Conservation (phyloP, 2,329 filamentous ascomycete species). For the Anthostomella pinea region DNA sequence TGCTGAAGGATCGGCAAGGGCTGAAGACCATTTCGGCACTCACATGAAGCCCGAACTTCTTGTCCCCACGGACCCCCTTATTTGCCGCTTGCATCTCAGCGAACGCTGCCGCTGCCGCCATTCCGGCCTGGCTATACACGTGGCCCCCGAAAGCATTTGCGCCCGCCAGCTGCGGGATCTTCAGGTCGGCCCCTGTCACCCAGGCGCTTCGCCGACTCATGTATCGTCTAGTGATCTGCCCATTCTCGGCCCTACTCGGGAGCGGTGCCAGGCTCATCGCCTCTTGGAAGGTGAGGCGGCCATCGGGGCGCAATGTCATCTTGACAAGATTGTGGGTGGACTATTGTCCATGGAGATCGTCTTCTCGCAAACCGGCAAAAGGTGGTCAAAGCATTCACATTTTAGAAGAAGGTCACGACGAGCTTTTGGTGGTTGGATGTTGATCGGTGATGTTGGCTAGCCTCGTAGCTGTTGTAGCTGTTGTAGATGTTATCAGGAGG, state of each 20-base stretch:
- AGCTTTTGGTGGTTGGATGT: too few species aligned
- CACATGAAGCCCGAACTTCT: conserved; percentile 40
- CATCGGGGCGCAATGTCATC: too few species aligned
- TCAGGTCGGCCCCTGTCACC: conserved; percentile 31
- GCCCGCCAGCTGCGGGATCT: conserved; percentile 2
- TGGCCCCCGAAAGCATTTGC: conserved; percentile 40
- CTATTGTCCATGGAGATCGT: too few species aligned
- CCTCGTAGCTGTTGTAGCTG: too few species aligned
- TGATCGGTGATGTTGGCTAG: too few species aligned
- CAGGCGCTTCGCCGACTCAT: conserved; percentile 36
- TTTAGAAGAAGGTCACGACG: too few species aligned
- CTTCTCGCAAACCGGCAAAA: too few species aligned
- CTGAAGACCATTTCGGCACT: too few species aligned
- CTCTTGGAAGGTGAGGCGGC: conserved; percentile 37
- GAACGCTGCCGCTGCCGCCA: conserved; percentile 36
- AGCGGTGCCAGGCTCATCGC: conserved; percentile 32
- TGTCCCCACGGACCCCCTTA: conserved; percentile 11
- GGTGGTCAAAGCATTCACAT: too few species aligned
- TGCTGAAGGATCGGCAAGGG: too few species aligned
- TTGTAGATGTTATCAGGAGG: too few species aligned
- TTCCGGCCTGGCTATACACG: conserved; percentile 41
- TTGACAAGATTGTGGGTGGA: too few species aligned
- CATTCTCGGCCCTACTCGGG: conserved; percentile 18
- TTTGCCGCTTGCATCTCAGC: conserved; percentile 26
- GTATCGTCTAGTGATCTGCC: conserved; percentile 27